phyloP scores from a whole-genome alignment of 306 rosid species.

The Arachis hypogaea region DNA sequence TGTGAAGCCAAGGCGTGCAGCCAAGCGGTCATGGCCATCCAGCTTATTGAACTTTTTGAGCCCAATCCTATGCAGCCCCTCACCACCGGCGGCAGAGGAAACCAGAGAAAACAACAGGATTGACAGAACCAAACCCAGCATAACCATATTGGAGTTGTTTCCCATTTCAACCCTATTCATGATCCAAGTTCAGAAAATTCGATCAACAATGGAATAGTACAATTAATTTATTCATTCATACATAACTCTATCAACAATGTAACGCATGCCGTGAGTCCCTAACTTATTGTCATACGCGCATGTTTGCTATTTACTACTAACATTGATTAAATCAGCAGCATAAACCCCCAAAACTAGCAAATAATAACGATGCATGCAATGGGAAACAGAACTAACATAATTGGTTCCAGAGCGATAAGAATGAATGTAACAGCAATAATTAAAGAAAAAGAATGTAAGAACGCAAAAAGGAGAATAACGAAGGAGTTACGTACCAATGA shows the following conservation, averaged over 20 bases:
- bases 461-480: not conserved
- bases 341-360: too few relatives aligned
- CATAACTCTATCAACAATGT: not conserved
- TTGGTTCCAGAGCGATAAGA: too few relatives aligned
- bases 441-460: not conserved
- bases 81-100: slow-evolving; percentile 41
- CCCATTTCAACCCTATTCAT: slow-evolving; percentile 63
- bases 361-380: too few relatives aligned
- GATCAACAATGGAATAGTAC: not conserved
- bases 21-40: slow-evolving; percentile 47
- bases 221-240: not conserved
- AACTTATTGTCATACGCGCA: too few relatives aligned
- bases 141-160: slow-evolving; percentile 41
- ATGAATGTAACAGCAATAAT: too few relatives aligned
- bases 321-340: too few relatives aligned
- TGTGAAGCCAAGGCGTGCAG: slow-evolving; percentile 46
- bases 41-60: slow-evolving; percentile 57
- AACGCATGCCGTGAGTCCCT: too few relatives aligned
- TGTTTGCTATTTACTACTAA: too few relatives aligned
- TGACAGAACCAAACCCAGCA: slow-evolving; percentile 53
- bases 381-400: too few relatives aligned
- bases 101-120: slow-evolving; percentile 55
- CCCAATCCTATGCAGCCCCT: slow-evolving; percentile 72
- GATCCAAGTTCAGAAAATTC: slow-evolving; percentile 23
- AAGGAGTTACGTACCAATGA: slow-evolving; percentile 4